Evolutionary conservation across 78 protist genomes (phyloP).

Genomic region (Dictyostelium firmibasis): DNA sequence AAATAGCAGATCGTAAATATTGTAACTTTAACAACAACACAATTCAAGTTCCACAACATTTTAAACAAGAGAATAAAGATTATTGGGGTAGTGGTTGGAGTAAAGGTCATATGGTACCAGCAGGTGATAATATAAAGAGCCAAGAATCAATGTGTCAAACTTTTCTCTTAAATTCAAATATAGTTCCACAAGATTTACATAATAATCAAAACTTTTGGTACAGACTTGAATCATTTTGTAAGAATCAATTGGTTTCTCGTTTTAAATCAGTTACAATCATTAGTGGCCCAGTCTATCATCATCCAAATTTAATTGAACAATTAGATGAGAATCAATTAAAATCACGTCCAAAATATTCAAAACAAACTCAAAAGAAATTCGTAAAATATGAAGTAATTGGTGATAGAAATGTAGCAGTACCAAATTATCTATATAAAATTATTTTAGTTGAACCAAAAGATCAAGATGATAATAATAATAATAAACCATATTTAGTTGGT

Average conservation of each 20-base stretch:
- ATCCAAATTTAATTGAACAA: constrained; percentile 13
- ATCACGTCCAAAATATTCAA: not conserved
- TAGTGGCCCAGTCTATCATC: constrained; percentile 22
- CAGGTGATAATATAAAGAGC: constrained; percentile 20
- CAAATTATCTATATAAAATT: constrained; percentile 57
- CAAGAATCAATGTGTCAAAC: constrained; percentile 68
- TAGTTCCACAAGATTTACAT: constrained; percentile 50
- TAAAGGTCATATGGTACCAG: constrained; percentile 58
- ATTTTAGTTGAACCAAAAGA: constrained; percentile 29
- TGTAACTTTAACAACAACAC: constrained; percentile 14
- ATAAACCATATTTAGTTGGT: not conserved
- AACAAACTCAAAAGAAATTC: constrained; percentile 1
- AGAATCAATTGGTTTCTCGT: not conserved
- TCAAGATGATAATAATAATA: not conserved
- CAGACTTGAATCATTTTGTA: constrained; percentile 36
- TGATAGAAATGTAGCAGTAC: constrained; percentile 64
- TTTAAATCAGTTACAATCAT: constrained; percentile 26
- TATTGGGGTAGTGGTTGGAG: constrained; percentile 53
- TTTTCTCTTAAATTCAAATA: constrained; percentile 45
- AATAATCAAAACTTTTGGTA: constrained; percentile 67
- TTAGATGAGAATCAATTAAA: not conserved
- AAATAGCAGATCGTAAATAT: constrained; percentile 17
- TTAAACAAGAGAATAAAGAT: constrained; percentile 50
- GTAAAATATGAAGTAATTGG: constrained; percentile 65
- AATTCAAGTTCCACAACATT: not conserved